These are phyloP conservation scores for Aspergillus olivimuriae DNA, from an alignment of 495 filamentous ascomycete genomes.

Conservation along the genomic window DNA sequence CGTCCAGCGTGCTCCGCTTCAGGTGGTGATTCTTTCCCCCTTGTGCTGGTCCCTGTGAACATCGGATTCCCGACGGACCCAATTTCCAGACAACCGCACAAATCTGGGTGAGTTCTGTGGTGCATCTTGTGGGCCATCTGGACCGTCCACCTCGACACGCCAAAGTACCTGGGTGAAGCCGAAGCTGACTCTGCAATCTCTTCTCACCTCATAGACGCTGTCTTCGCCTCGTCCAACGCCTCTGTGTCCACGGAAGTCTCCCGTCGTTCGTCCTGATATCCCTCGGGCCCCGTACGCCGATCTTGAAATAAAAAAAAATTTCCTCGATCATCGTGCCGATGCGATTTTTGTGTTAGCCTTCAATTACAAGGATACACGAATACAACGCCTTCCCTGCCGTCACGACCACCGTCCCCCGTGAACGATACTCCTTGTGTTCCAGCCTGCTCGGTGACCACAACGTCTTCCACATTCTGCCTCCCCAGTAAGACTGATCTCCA, in stretches of 20 bases:
- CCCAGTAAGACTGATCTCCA: slow-evolving; percentile 17
- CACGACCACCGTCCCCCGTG: background rate
- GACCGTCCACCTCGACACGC: background rate
- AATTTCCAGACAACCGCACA: slow-evolving; percentile 5
- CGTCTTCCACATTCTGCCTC: background rate
- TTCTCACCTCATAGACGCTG: background rate
- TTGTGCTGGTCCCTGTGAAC: slow-evolving; percentile 8
- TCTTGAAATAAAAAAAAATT: slow-evolving; percentile 2
- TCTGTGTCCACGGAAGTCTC: background rate
- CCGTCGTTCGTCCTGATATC: background rate
- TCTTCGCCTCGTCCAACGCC: background rate
- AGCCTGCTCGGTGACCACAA: slow-evolving; percentile 3
- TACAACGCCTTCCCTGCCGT: background rate
- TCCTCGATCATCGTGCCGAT: slow-evolving; percentile 13
- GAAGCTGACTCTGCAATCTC: too few species aligned
- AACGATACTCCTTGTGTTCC: background rate
- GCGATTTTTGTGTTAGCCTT: slow-evolving; percentile 14
- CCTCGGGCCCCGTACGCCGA: background rate
- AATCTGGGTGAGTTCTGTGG: slow-evolving; percentile 6
- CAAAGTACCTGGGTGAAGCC: too few species aligned
- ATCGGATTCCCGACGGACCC: slow-evolving; percentile 7
- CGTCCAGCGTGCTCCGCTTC: slow-evolving; percentile 5
- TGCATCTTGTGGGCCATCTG: background rate
- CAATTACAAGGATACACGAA: background rate
- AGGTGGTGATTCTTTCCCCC: slow-evolving; percentile 6